A percentile compares a stretch with the other conserved stretches of the same genome.
phyloP scores from a whole-genome alignment of 1,139 yeast species.

The Debaryomycetaceae sp. region DNA sequence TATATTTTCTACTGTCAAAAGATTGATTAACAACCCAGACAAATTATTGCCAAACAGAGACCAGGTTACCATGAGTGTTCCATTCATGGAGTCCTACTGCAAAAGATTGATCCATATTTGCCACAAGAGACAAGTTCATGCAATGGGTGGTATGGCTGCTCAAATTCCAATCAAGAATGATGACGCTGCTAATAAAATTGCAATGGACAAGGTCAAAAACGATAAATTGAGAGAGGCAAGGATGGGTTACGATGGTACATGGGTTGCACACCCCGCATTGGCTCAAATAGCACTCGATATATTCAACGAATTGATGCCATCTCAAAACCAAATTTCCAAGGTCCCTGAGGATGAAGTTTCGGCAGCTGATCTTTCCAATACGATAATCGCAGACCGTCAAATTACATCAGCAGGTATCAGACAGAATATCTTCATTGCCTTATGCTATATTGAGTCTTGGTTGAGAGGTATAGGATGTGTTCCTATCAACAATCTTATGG shows the following conservation, averaged over 20 bases:
- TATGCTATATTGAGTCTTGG: slow-evolving; percentile 17
- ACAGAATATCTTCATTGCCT: slow-evolving; percentile 16
- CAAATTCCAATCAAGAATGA: slow-evolving; percentile 29
- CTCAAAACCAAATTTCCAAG: slow-evolving; percentile 16
- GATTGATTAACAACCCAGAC: slow-evolving; percentile 21
- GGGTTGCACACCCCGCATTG: slow-evolving; percentile 19
- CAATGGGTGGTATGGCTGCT: slow-evolving; percentile 32
- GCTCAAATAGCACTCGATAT: slow-evolving; percentile 16
- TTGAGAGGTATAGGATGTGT: slow-evolving; percentile 17
- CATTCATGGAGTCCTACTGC: slow-evolving; percentile 26
- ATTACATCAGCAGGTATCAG: slow-evolving; percentile 14
- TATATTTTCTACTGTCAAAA: slow-evolving; percentile 26
- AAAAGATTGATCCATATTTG: slow-evolving; percentile 24
- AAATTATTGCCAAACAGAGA: slow-evolving; percentile 25
- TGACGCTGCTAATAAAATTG: slow-evolving; percentile 18
- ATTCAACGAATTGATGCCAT: slow-evolving; percentile 15
- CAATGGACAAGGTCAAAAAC: slow-evolving; percentile 23
- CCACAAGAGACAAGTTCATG: slow-evolving; percentile 29
- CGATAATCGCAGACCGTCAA: slow-evolving; percentile 11
- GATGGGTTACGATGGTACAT: slow-evolving; percentile 17
- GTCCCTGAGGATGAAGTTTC: slow-evolving; percentile 11
- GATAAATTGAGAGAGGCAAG: slow-evolving; percentile 22
- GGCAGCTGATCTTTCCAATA: slow-evolving; percentile 12
- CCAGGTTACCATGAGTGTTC: slow-evolving; percentile 25
- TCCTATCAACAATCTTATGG: slow-evolving; percentile 18